A percentile compares a stretch with the other conserved stretches of the same genome.
phyloP scores from a whole-genome alignment of 257 asterid species.

The Solanum peruvianum region DNA sequence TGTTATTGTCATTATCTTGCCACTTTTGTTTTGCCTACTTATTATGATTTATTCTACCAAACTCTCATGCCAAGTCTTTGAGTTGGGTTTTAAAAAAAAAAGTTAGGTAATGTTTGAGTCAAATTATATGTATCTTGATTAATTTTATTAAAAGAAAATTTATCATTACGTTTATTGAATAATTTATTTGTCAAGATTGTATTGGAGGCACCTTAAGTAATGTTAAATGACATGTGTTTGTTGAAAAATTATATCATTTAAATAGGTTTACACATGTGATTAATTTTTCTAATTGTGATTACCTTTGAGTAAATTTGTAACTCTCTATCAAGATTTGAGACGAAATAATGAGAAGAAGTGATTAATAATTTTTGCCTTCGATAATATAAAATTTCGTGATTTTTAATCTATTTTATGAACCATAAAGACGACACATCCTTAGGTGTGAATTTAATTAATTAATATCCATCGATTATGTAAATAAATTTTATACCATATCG shows the following conservation, averaged over 20 bases:
- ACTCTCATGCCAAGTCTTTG: background rate
- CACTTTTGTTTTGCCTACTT: background rate
- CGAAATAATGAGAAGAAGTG: background rate
- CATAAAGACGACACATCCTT: background rate
- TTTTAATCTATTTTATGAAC: background rate
- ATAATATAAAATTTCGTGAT: background rate
- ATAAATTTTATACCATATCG: background rate
- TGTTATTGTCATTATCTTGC: background rate
- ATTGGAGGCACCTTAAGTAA: background rate
- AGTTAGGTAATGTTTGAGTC: background rate
- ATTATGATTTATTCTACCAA: background rate
- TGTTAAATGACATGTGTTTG: background rate
- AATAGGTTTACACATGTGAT: background rate
- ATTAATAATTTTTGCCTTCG: fast-evolving
- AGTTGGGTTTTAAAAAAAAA: background rate
- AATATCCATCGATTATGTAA: background rate
- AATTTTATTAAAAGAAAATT: background rate
- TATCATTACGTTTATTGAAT: fast-evolving
- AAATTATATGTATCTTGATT: background rate
- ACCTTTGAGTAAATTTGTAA: background rate
- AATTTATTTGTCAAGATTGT: background rate
- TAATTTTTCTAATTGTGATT: background rate
- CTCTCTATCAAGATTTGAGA: background rate
- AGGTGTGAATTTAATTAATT: background rate
- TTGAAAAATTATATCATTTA: background rate